Conservation (phyloP, 1,284 basidiomycete species). For the Sanghuangporus baumii region DNA sequence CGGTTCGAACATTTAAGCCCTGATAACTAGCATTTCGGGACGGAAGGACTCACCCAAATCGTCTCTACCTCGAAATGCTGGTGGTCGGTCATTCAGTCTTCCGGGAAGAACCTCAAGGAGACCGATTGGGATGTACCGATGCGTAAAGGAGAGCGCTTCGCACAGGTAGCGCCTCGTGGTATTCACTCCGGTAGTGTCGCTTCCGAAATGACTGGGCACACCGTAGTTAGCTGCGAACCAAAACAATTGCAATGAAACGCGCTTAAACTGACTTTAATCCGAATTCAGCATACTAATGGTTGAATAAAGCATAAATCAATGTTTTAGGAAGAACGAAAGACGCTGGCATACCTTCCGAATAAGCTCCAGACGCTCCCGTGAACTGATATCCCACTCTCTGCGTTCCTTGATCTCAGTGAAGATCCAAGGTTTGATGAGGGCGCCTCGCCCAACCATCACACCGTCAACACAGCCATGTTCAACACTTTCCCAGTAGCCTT, state of each 20-base stretch:
- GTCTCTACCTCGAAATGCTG: conserved; percentile 79
- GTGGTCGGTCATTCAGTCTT: conserved; percentile 86
- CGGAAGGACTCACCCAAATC: conserved; percentile 63
- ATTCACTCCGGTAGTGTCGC: conserved; percentile 90
- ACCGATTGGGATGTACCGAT: conserved; percentile 92
- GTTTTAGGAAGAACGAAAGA: not conserved
- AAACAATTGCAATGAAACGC: not conserved
- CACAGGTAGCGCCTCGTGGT: conserved; percentile 92
- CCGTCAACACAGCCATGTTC: conserved; percentile 84
- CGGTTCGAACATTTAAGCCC: not conserved
- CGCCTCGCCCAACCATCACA: conserved; percentile 92
- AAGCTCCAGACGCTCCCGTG: conserved; percentile 85
- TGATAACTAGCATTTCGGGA: not conserved
- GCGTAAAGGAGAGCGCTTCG: conserved; percentile 92
- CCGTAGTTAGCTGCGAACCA: not conserved
- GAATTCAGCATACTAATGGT: conserved; percentile 71
- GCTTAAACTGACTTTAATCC: conserved; percentile 53
- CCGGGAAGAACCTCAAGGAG: conserved; percentile 83
- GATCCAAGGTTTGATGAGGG: conserved; percentile 94
- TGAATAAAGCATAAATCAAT: not conserved
- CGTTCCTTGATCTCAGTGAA: conserved; percentile 95
- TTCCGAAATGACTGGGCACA: conserved; percentile 68
- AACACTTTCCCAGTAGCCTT: conserved; percentile 78
- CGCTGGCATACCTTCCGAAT: conserved; percentile 62
- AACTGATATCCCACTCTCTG: conserved; percentile 92